Conservation (phyloP, 1,139 yeast species). For the Petasospora fabianii region DNA sequence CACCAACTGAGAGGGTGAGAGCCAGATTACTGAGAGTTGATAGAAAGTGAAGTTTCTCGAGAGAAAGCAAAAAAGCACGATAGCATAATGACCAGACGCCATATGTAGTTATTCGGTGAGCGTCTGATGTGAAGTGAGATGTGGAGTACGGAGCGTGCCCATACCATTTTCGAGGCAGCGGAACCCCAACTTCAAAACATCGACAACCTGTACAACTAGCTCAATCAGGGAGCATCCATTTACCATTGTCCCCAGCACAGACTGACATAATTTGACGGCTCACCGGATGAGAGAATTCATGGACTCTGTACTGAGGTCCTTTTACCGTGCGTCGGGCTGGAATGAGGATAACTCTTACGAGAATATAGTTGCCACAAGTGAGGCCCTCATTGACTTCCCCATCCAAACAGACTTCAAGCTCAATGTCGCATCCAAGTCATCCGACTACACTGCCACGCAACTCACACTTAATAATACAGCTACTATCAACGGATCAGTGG, state of each 20-base stretch:
- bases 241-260: too few species aligned
- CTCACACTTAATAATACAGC: constrained; percentile 68
- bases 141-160: too few species aligned
- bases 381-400: constrained; percentile 62
- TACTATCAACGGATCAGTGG: constrained; percentile 73
- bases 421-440: constrained; percentile 68
- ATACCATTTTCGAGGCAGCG: too few species aligned
- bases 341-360: constrained; percentile 73
- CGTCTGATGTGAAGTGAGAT: too few species aligned
- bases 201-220: too few species aligned
- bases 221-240: too few species aligned
- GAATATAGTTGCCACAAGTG: constrained; percentile 66
- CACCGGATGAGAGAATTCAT: constrained; percentile 81
- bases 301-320: constrained; percentile 78
- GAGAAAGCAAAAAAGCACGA: too few species aligned
- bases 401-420: constrained; percentile 69
- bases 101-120: too few species aligned
- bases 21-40: constrained; percentile 53
- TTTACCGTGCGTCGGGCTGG: constrained; percentile 70
- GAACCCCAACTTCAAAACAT: too few species aligned
- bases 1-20: constrained; percentile 67
- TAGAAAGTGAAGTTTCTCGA: constrained; percentile 29
- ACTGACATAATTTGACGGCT: too few species aligned
- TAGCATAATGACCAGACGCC: too few species aligned
- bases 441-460: constrained; percentile 70